Evolutionary conservation across 768 basidiomycete genomes (phyloP).

Genomic region (Trametes maxima): DNA sequence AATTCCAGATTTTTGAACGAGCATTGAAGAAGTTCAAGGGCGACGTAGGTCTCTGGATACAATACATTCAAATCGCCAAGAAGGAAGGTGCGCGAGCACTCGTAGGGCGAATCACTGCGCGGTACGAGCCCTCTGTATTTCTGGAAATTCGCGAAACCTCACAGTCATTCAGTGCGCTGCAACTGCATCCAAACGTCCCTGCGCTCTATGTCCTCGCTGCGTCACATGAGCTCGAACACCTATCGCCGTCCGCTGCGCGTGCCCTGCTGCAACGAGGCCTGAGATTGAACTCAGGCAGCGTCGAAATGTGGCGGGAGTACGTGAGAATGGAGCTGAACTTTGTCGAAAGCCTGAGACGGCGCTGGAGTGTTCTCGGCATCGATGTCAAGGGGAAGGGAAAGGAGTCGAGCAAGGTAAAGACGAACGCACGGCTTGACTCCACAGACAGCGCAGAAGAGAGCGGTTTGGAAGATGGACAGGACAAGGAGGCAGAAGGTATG

Average conservation of each 20-base stretch:
- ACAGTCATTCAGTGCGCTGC: constrained; percentile 63
- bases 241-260: constrained; percentile 78
- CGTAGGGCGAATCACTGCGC: constrained; percentile 80
- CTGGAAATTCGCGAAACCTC: neutral
- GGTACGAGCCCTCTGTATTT: constrained; percentile 46
- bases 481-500: constrained; percentile 21
- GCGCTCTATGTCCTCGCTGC: constrained; percentile 85
- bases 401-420: constrained; percentile 32
- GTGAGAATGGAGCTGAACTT: constrained; percentile 89
- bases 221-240: constrained; percentile 75
- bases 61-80: constrained; percentile 86
- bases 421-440: constrained; percentile 32
- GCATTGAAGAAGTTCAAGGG: constrained; percentile 87
- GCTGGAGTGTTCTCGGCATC: constrained; percentile 84
- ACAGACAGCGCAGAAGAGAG: constrained; percentile 13
- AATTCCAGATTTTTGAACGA: constrained; percentile 90
- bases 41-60: constrained; percentile 85
- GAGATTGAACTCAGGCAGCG: constrained; percentile 69
- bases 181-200: constrained; percentile 80
- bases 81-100: constrained; percentile 76
- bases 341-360: constrained; percentile 73
- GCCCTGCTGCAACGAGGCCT: constrained; percentile 84
- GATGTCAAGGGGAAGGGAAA: constrained; percentile 22
- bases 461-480: constrained; percentile 15
- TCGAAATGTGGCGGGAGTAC: constrained; percentile 87